These are phyloP conservation scores for Hypericum androsaemum DNA, from an alignment of 345 rosid species.

Conservation along the genomic window DNA sequence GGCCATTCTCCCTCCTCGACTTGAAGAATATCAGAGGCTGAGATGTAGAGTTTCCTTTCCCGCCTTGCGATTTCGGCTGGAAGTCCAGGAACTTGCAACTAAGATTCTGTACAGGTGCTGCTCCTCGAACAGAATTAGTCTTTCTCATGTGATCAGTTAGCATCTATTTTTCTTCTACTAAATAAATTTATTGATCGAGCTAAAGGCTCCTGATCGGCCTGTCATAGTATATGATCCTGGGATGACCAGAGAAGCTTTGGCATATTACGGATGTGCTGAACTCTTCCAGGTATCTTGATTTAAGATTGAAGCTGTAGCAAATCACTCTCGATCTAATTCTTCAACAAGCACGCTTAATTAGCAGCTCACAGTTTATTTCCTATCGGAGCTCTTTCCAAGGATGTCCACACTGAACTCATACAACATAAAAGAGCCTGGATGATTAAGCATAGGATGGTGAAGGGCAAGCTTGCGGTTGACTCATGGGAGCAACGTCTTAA, in stretches of 20 bases:
- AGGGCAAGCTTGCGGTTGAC: constrained; percentile 62
- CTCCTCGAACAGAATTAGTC: constrained; percentile 2
- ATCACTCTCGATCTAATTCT: constrained; percentile 8
- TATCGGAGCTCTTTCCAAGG: constrained; percentile 66
- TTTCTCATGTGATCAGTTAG: no score
- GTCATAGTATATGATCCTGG: constrained; percentile 97
- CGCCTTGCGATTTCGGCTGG: constrained; percentile 71
- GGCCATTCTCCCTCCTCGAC: constrained; percentile 70
- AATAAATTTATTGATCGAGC: constrained; percentile 26
- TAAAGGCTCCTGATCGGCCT: constrained; percentile 73
- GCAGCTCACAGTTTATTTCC: constrained; percentile 18
- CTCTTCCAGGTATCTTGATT: constrained; percentile 83
- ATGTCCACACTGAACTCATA: constrained; percentile 92
- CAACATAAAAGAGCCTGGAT: constrained; percentile 94
- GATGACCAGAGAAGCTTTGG: constrained; percentile 92
- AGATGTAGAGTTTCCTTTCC: constrained; percentile 89
- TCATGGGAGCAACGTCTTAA: constrained; percentile 51
- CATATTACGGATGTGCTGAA: constrained; percentile 93
- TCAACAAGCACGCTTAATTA: constrained; percentile 14
- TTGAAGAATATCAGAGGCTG: constrained; percentile 86
- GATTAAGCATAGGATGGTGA: constrained; percentile 71
- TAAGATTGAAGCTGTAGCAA: constrained; percentile 8
- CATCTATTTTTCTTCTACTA: not conserved
- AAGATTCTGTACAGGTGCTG: constrained; percentile 60
- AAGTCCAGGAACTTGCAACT: constrained; percentile 80